Conservation (phyloP, 768 basidiomycete genomes). For the Russula sp. region DNA sequence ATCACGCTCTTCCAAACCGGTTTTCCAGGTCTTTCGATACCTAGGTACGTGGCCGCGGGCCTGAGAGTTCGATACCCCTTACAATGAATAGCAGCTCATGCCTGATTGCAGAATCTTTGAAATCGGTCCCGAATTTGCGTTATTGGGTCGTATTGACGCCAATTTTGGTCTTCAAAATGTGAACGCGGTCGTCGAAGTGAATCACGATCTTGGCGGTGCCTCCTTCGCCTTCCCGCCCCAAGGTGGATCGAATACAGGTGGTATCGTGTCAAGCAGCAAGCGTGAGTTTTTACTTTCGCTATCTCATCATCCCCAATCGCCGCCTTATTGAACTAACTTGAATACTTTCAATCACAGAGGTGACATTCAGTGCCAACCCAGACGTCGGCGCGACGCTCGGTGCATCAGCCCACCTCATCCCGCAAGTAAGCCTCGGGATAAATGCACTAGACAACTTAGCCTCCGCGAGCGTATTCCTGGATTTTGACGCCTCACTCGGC, state of each 20-base stretch:
- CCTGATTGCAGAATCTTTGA: neutral
- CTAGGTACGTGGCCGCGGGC: neutral
- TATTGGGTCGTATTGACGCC: neutral
- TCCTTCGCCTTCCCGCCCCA: neutral
- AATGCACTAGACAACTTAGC: slow-evolving; percentile 2
- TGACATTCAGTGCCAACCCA: neutral
- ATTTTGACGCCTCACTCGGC: slow-evolving; percentile 13
- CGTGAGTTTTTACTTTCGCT: neutral
- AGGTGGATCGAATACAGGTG: neutral
- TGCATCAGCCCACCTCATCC: slow-evolving; percentile 50
- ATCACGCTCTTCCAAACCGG: slow-evolving; percentile 2
- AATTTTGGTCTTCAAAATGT: neutral
- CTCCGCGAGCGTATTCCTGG: slow-evolving; percentile 8
- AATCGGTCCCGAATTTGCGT: neutral
- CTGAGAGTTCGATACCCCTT: too few relatives aligned
- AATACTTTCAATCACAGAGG: neutral
- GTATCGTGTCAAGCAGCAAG: neutral
- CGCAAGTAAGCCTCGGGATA: slow-evolving; percentile 32
- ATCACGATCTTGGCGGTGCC: neutral
- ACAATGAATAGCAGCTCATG: neutral
- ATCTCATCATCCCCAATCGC: neutral
- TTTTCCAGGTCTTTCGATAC: slow-evolving; percentile 1
- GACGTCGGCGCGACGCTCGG: slow-evolving; percentile 32
- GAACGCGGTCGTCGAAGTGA: neutral
- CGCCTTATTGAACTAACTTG: neutral